Conservation (phyloP, 2,329 filamentous ascomycete genomes). For the Sclerotinia subarctica region DNA sequence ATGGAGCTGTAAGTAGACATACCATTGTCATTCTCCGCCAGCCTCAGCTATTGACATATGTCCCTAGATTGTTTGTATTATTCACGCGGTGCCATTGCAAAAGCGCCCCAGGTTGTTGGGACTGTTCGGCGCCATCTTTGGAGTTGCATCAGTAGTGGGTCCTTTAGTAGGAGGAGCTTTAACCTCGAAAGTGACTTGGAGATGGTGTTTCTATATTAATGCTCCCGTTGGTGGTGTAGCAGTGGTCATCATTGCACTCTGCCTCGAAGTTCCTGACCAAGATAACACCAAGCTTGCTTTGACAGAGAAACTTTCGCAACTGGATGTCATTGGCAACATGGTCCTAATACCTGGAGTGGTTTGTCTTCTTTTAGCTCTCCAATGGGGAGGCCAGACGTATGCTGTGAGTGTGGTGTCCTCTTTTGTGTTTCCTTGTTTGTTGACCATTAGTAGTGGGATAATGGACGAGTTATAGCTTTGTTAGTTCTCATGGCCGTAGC, state of each 20-base stretch:
- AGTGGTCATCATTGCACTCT: background rate
- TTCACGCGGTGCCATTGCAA: background rate
- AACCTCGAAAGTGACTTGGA: slow-evolving; percentile 4
- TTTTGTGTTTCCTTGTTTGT: background rate
- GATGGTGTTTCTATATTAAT: slow-evolving; percentile 13
- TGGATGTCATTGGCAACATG: background rate
- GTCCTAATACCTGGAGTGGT: slow-evolving; percentile 17
- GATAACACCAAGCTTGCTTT: background rate
- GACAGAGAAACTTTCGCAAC: background rate
- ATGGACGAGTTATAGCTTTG: slow-evolving; percentile 37
- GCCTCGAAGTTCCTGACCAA: slow-evolving; percentile 4
- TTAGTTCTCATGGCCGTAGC: slow-evolving; percentile 36
- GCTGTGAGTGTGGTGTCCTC: slow-evolving; percentile 28
- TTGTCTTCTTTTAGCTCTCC: slow-evolving; percentile 37
- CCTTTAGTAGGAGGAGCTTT: slow-evolving; percentile 24
- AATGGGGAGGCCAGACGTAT: slow-evolving; percentile 41
- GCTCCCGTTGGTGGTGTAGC: background rate
- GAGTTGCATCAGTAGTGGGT: slow-evolving; percentile 2
- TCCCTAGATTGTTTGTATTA: background rate
- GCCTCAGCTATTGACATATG: background rate
- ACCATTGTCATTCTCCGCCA: background rate
- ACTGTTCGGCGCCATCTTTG: slow-evolving; percentile 9
- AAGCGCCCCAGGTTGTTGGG: slow-evolving; percentile 8
- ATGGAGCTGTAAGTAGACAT: background rate
- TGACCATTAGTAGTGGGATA: slow-evolving; percentile 20